Percentiles rank a stretch among this genome's conserved stretches.
Conservation (phyloP, 345 rosid species). For the Carallia pectinifolia region DNA sequence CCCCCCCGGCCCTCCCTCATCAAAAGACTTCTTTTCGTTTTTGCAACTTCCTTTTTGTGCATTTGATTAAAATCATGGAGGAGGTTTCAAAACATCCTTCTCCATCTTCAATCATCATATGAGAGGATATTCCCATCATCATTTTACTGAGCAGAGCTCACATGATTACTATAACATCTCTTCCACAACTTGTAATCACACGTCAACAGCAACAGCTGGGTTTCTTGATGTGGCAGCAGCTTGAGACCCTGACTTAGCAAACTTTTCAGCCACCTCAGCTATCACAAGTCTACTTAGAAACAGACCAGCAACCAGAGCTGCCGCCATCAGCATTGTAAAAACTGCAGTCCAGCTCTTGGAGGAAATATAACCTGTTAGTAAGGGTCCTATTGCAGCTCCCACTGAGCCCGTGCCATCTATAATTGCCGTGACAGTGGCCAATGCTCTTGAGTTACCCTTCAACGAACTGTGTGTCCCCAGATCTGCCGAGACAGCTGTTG, state of each 20-base stretch:
- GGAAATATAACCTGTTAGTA: constrained; percentile 85
- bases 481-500: constrained; percentile 95
- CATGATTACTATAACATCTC: background rate
- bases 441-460: constrained; percentile 79
- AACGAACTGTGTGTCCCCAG: constrained; percentile 88
- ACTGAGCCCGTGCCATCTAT: constrained; percentile 98
- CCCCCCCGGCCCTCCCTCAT: too few relatives aligned
- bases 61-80: constrained; percentile 10
- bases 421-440: constrained; percentile 96
- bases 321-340: constrained; percentile 87
- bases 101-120: constrained; percentile 5
- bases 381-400: constrained; percentile 96
- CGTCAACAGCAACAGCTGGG: constrained; percentile 21
- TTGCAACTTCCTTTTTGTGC: background rate
- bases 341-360: constrained; percentile 82
- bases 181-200: constrained; percentile 4
- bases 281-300: constrained; percentile 72
- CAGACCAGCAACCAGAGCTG: constrained; percentile 81
- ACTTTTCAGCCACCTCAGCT: constrained; percentile 72
- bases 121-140: constrained; percentile 21
- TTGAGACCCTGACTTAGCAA: constrained; percentile 46
- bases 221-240: constrained; percentile 20
- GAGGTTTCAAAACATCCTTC: constrained; percentile 24
- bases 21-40: background rate
- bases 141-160: constrained; percentile 7